A percentile compares a stretch with the other conserved stretches of the same genome.
Conservation (phyloP, 371 early-diverging fungal genomes). For the Nematocida ausubeli region DNA sequence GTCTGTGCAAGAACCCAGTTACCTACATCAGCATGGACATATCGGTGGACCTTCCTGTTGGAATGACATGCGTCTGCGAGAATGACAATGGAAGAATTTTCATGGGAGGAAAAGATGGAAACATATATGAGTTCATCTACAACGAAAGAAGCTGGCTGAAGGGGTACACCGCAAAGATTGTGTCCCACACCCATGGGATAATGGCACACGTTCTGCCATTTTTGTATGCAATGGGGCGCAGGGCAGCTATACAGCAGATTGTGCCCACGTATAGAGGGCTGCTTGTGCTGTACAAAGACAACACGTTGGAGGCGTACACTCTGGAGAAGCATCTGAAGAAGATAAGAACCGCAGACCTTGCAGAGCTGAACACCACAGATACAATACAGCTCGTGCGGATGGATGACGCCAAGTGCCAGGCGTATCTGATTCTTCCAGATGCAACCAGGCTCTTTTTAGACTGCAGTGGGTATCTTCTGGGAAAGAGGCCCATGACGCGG, state of each 20-base stretch:
- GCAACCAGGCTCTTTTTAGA: slow-evolving; percentile 37
- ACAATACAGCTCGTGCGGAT: slow-evolving; percentile 17
- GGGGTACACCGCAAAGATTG: slow-evolving; percentile 1
- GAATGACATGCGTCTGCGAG: slow-evolving; percentile 47
- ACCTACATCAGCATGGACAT: slow-evolving; percentile 34
- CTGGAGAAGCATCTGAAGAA: slow-evolving; percentile 5
- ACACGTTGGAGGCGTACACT: slow-evolving; percentile 37
- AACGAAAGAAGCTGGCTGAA: slow-evolving; percentile 17
- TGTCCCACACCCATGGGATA: slow-evolving; percentile 32
- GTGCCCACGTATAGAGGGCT: slow-evolving; percentile 28
- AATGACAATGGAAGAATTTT: slow-evolving; percentile 23
- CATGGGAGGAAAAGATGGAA: slow-evolving; percentile 50
- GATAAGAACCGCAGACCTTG: slow-evolving; percentile 39
- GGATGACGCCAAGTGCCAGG: slow-evolving; percentile 12
- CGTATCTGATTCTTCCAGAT: slow-evolving; percentile 10
- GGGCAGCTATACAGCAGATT: slow-evolving; percentile 25
- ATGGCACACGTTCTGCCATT: slow-evolving; percentile 37
- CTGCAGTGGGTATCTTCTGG: slow-evolving; percentile 12
- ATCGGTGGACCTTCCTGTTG: slow-evolving; percentile 24
- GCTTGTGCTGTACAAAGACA: slow-evolving; percentile 33
- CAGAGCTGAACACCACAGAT: slow-evolving; percentile 3
- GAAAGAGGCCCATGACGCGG: slow-evolving; percentile 1
- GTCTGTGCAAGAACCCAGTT: slow-evolving; percentile 41
- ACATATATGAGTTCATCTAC: slow-evolving; percentile 51
- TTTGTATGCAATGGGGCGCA: slow-evolving; percentile 41